Base-by-base conservation (phyloP, 2,329 filamentous ascomycete species). In the Trichophyton simii region DNA sequence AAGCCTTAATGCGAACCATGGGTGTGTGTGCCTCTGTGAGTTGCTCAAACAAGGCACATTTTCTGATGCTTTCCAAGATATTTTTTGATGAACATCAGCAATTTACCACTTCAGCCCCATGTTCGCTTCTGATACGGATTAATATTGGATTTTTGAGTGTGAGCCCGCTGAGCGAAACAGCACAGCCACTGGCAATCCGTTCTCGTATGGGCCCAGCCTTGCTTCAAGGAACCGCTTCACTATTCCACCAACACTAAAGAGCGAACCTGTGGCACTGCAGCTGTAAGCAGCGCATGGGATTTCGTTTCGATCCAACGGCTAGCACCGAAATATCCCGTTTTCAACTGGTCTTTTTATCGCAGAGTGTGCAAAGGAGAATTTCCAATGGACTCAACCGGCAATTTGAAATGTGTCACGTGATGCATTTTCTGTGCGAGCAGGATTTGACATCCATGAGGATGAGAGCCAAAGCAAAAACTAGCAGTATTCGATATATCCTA, bases 1-100 rank as follows among this genome's bases (percentile, higher is more conserved):
- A 55, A 55, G 52, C 52, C 52, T 55, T 55, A 55, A 34, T n/a
- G 15, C 13, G 11, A 55, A 55, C 52, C 52, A 28, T 55, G 31
- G 48, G 34, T 36, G 34, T 11, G 28, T 2, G 28, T 7, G 28
- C 28, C 28, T 31, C 6, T 38, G 34, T 38, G 34, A 9, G 52
- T 31, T 36, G n/a, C 25, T 20, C 46, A 25, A 8, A 28, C 52
- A 55, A 34, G 28, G 52, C 52, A 55, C 52, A 28, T 15, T 25
- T 25, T 11, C 4, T 9, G 13, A 6, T 52, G 46, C 46, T n/a
- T 28, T 9, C 22, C 22, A 9, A 7, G 18, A 48, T 22, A 48
- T 20, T 18, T 22, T 48, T 31, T 31, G 1, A 31, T 20, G 18
- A 48, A 18, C 46, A 15, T 4, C 20, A 25, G 25, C 20, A 22